Conservation (phyloP, 208 protist species). For the Phytomonas sp. region DNA sequence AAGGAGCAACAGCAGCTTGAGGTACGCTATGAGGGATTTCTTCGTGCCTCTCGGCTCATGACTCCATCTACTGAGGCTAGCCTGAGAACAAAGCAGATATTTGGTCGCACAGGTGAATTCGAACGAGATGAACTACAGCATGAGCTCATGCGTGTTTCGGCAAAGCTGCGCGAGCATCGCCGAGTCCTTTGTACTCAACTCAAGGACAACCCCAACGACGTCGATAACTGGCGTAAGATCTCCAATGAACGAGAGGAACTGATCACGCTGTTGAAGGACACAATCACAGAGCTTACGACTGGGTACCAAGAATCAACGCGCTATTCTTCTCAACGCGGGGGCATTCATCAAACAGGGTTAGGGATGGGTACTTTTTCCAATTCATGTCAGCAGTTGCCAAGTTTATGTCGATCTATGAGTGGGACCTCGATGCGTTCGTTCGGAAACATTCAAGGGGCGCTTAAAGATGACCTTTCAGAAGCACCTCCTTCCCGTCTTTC, state of each 20-base stretch:
- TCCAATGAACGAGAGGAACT: constrained; percentile 77
- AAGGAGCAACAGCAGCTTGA: constrained; percentile 71
- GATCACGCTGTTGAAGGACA: constrained; percentile 49
- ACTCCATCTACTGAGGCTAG: constrained; percentile 1
- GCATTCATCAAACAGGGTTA: neutral
- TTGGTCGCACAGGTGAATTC: constrained; percentile 16
- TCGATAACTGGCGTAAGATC: constrained; percentile 89
- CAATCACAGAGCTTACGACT: constrained; percentile 62
- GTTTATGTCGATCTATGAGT: neutral
- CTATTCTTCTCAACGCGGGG: neutral
- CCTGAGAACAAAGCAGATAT: neutral
- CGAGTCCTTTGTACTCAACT: constrained; percentile 80
- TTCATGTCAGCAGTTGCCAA: neutral
- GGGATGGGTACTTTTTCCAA: neutral
- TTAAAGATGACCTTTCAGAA: neutral
- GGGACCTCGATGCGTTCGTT: neutral
- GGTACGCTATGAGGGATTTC: constrained; percentile 72
- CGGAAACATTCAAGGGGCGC: neutral
- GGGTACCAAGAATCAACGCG: constrained; percentile 47
- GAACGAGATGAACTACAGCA: constrained; percentile 41
- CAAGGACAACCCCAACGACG: constrained; percentile 87
- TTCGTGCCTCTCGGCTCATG: constrained; percentile 14
- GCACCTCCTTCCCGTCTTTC: neutral
- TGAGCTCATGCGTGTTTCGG: constrained; percentile 58
- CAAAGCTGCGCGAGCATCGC: constrained; percentile 68